Evolutionary conservation across 1,284 basidiomycete genomes (phyloP), one percentile per base, ranked within the genome.

Genomic region (Boletus semigastroideus): DNA sequence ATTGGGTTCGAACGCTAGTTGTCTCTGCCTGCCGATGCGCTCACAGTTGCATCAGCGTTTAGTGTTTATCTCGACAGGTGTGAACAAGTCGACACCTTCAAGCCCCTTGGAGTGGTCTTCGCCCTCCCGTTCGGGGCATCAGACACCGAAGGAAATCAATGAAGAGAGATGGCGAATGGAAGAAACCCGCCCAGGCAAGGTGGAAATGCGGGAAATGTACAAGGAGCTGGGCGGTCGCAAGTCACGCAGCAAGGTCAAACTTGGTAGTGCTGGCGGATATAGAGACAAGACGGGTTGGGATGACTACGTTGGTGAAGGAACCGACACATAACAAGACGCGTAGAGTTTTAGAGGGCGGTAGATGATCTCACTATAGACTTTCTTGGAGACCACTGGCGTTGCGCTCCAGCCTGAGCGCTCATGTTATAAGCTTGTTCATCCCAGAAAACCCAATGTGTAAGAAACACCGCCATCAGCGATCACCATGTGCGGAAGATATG

Each of bases 141-240:
- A 85, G 59, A 94, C 91, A 0, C 92, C 91, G 3, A 76, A 81
- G 34, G 90, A 91, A 64, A 58, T 84, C 13, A 82, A 82, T 27
- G 90, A 92, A 61, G 89, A 90, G 63, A 78, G 76, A 57, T 92
- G 90, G 89, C 74, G 71, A 38, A 56, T 66, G 37, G 86, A 87
- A 60, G 77, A 86, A 17, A 76, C 72, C 16, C 63, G 65, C 45
- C 88, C 87, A 37, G 80, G 80, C 36, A 94, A 93, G 71, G 53
- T 83, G 2, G 90, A 93, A 68, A 92, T 93, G 83, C 79, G 92
- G 36, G 87, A 87, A 63, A 86, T 86, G 76, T 95, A 95, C 73
- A 94, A 94, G 74, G 88, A 92, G 49, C 73, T 94, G 9, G 87
- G 87, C 17, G 92, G 92, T 11, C 79, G 92, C 56, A 95, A 94